These are phyloP conservation scores for Tuber calosporum DNA, from an alignment of 495 filamentous ascomycete genomes.

Conservation along the genomic window DNA sequence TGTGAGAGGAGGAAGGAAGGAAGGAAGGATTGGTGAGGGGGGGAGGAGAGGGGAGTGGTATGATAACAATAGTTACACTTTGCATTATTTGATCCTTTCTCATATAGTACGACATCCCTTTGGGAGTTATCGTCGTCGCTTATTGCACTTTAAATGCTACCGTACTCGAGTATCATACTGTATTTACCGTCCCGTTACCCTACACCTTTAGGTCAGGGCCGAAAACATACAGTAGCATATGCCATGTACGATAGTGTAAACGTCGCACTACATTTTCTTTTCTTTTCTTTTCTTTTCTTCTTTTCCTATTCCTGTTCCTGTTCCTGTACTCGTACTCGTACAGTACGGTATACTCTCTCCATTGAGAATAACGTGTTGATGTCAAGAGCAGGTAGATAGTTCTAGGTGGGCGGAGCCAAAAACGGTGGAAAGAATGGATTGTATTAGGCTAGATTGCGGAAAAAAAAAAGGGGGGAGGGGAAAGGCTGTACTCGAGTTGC, in stretches of 20 bases:
- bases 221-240: not conserved
- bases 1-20: too few species aligned
- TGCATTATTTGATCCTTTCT: too few species aligned
- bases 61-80: too few species aligned
- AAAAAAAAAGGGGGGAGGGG: not conserved
- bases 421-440: not conserved
- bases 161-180: too few species aligned
- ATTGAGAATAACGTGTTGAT: not conserved
- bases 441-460: not conserved
- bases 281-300: not conserved
- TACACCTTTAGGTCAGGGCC: too few species aligned
- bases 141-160: too few species aligned
- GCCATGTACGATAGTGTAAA: not conserved
- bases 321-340: too few species aligned
- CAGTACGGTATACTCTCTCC: not conserved
- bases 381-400: not conserved
- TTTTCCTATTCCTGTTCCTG: not conserved
- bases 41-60: too few species aligned
- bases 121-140: too few species aligned
- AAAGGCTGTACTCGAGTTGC: not conserved
- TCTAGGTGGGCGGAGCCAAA: not conserved
- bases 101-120: too few species aligned
- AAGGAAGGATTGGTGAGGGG: too few species aligned
- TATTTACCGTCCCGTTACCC: too few species aligned
- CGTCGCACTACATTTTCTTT: not conserved